Conservation (phyloP, 352 stramenopile genomes). For the Pythium volutum region DNA sequence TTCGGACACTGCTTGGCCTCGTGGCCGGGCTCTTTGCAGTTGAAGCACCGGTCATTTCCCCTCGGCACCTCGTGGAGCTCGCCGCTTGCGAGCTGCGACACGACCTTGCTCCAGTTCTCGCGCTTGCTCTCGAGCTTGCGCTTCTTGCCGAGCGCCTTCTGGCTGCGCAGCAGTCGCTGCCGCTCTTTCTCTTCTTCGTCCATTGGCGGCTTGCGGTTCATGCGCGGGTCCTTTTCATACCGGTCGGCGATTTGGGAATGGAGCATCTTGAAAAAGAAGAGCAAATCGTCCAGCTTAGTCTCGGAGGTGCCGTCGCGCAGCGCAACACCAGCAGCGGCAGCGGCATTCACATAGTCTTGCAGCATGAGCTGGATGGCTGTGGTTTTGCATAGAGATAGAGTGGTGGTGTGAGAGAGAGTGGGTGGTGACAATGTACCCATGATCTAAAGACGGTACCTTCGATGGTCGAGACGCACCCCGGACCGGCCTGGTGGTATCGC, state of each 20-base stretch:
- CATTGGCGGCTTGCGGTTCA: conserved; percentile 70
- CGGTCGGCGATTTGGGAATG: conserved; percentile 59
- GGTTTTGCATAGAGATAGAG: not conserved
- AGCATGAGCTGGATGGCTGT: conserved; percentile 83
- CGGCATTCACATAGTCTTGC: conserved; percentile 60
- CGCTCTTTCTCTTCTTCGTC: conserved; percentile 77
- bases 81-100: conserved; percentile 41
- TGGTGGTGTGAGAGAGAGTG: not conserved
- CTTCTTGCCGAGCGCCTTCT: conserved; percentile 76
- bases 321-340: conserved; percentile 29
- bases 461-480: conserved; percentile 86
- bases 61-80: conserved; percentile 48
- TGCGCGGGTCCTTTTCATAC: conserved; percentile 54
- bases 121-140: conserved; percentile 70
- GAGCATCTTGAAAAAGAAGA: conserved; percentile 85
- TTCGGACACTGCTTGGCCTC: conserved; percentile 71
- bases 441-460: conserved; percentile 62
- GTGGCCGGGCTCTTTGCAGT: conserved; percentile 82
- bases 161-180: conserved; percentile 61
- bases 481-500: conserved; percentile 83
- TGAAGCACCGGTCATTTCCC: conserved; percentile 64
- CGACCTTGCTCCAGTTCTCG: conserved; percentile 50
- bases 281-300: conserved; percentile 52
- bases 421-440: not conserved
- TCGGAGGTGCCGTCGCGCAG: conserved; percentile 32